Percentiles rank a stretch among this genome's conserved stretches.
Evolutionary conservation across 345 rosid genomes (phyloP).

Genomic region (Linum trigynum): DNA sequence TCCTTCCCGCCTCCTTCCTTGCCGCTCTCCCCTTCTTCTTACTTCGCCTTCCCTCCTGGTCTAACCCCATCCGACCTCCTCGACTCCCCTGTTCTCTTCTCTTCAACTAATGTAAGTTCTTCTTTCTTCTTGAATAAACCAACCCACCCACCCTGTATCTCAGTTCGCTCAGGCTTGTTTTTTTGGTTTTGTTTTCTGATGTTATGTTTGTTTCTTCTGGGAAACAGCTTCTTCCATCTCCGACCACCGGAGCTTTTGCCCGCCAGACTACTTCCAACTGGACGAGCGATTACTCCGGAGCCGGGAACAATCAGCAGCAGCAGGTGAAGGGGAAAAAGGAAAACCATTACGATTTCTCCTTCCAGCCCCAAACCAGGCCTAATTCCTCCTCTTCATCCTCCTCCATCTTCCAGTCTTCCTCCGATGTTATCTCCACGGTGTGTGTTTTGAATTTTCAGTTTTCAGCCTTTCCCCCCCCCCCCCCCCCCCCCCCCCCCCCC

Average conservation of each 20-base stretch:
- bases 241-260: constrained; percentile 76
- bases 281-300: constrained; percentile 26
- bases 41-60: constrained; percentile 71
- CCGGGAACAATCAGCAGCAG: constrained; percentile 21
- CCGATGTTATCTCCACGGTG: constrained; percentile 1
- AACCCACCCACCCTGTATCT: neutral
- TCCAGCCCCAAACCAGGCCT: constrained; percentile 37
- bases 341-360: constrained; percentile 43
- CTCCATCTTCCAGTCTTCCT: constrained; percentile 19
- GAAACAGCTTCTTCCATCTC: constrained; percentile 70
- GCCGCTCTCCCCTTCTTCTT: constrained; percentile 68
- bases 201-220: neutral
- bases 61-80: constrained; percentile 61
- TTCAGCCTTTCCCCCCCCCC: too few species aligned
- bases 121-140: neutral
- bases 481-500: neutral
- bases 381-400: too few species aligned
- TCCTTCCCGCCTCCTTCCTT: constrained; percentile 51
- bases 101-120: constrained; percentile 42
- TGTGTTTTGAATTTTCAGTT: too few species aligned
- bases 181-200: neutral
- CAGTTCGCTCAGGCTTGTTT: neutral
- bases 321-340: constrained; percentile 23
- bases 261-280: constrained; percentile 35
- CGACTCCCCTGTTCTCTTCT: constrained; percentile 78